Evolutionary conservation across 345 rosid species (phyloP).

Genomic region (Gossypium herbaceum): DNA sequence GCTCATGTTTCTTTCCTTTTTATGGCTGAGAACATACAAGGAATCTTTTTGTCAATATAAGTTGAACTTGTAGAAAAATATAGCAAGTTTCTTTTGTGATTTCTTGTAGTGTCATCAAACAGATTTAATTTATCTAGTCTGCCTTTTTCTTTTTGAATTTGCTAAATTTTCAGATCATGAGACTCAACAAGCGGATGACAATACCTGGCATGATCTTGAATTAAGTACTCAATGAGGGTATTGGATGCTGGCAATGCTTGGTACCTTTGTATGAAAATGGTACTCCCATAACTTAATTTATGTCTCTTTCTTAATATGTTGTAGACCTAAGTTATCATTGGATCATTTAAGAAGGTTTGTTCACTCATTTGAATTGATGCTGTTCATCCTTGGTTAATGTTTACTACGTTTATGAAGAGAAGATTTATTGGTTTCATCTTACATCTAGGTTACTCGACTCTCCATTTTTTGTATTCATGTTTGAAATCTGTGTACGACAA

Average conservation of each 20-base stretch:
- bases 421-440: neutral
- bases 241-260: neutral
- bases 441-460: neutral
- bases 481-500: neutral
- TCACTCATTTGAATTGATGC: neutral
- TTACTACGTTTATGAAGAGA: neutral
- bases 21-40: neutral
- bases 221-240: constrained; percentile 46
- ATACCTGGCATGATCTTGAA: constrained; percentile 87
- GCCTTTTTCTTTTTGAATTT: neutral
- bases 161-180: constrained; percentile 55
- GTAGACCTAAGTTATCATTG: neutral
- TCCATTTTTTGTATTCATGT: neutral
- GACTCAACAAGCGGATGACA: constrained; percentile 55
- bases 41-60: neutral
- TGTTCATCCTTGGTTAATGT: neutral
- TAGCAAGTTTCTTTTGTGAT: neutral
- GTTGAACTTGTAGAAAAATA: neutral
- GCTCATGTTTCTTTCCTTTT: neutral
- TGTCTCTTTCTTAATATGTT: neutral
- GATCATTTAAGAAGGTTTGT: neutral
- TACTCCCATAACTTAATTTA: neutral
- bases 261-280: neutral
- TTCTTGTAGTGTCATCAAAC: neutral
- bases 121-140: neutral